A percentile compares a stretch with the other conserved stretches of the same genome.
Evolutionary conservation across 2,329 filamentous ascomycete genomes (phyloP).

Genomic region (Trichoderma brevicompactum): DNA sequence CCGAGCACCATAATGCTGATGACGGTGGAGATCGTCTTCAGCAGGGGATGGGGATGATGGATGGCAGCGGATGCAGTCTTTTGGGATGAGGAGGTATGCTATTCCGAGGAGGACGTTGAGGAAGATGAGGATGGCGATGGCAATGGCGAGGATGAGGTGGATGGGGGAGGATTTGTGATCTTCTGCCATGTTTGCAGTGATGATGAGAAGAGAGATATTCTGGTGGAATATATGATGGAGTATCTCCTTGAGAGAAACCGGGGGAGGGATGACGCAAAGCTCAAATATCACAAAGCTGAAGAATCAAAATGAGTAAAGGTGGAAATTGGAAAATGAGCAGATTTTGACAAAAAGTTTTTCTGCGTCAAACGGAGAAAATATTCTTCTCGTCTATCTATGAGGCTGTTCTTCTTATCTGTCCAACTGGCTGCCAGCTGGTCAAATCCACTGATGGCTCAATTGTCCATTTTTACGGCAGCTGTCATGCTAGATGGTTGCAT

Average conservation of each 20-base stretch:
- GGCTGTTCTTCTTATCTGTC: background rate
- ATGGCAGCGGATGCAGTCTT: slow-evolving; percentile 1
- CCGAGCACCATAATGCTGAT: background rate
- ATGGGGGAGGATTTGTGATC: background rate
- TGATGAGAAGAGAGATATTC: no score
- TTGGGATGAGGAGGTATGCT: slow-evolving; percentile 1
- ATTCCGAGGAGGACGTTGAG: slow-evolving; percentile 28
- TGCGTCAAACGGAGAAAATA: no score
- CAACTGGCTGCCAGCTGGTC: slow-evolving; percentile 7
- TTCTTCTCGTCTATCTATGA: no score
- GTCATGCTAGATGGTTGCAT: no score
- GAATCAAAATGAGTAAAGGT: background rate
- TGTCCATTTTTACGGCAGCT: background rate
- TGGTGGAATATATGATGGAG: no score
- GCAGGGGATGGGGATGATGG: background rate
- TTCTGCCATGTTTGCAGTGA: background rate
- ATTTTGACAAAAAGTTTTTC: no score
- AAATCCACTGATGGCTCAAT: background rate
- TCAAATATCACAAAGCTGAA: no score
- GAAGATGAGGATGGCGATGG: slow-evolving; percentile 23
- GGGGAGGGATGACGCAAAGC: no score
- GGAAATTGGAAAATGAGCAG: no score
- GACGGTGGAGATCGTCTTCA: background rate
- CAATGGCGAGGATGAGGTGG: slow-evolving; percentile 27
- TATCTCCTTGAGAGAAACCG: no score